Evolutionary conservation across 495 filamentous ascomycete genomes (phyloP).

Genomic region (Penicillium lividum): DNA sequence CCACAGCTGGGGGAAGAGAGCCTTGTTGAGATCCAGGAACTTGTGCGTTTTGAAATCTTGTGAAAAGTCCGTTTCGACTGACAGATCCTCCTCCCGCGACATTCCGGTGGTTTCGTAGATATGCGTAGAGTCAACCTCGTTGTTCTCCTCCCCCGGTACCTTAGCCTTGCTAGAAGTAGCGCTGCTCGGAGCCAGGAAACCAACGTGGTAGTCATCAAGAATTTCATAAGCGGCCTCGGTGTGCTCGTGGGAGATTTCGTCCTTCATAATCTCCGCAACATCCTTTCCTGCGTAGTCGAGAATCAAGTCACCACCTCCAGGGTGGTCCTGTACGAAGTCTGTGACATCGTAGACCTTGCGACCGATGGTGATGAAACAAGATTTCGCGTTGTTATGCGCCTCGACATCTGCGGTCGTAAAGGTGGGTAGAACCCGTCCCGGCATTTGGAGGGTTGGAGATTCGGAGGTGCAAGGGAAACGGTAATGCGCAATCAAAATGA

Average conservation of each 20-base stretch:
- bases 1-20: constrained; percentile 89
- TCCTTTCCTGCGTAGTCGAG: constrained; percentile 91
- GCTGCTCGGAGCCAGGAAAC: constrained; percentile 59
- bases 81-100: constrained; percentile 82
- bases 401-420: constrained; percentile 76
- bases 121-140: constrained; percentile 43
- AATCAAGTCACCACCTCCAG: constrained; percentile 85
- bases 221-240: constrained; percentile 92
- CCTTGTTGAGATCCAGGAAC: constrained; percentile 87
- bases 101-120: constrained; percentile 79
- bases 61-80: constrained; percentile 73
- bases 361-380: constrained; percentile 91
- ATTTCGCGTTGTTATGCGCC: constrained; percentile 74
- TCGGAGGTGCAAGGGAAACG: neutral
- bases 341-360: constrained; percentile 94
- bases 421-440: constrained; percentile 69
- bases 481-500: too few species aligned
- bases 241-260: constrained; percentile 80
- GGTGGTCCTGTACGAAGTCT: constrained; percentile 82
- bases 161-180: constrained; percentile 25
- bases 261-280: constrained; percentile 76
- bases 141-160: constrained; percentile 22
- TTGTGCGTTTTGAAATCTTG: constrained; percentile 83
- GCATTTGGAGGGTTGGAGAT: constrained; percentile 33
- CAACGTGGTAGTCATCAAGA: constrained; percentile 78